phyloP scores from a whole-genome alignment of 1,284 basidiomycete genomes.

The Wolfiporia cocos region DNA sequence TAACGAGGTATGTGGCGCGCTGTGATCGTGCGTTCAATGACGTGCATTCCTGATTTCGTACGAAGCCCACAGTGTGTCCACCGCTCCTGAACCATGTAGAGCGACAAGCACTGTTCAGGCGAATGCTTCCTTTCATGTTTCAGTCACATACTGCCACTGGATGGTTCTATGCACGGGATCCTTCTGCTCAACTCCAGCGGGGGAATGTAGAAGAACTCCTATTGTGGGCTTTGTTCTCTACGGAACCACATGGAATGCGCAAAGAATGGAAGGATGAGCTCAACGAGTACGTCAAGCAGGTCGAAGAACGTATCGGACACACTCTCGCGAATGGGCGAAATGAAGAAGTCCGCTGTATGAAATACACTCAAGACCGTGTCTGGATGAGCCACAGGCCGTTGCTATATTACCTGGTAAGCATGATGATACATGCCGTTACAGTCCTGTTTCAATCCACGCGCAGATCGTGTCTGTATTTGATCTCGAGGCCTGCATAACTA shows the following conservation, averaged over 20 bases:
- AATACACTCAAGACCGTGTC: constrained; percentile 45
- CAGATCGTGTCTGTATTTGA: neutral
- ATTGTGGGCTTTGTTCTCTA: constrained; percentile 45
- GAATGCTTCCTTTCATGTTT: neutral
- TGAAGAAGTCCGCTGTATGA: constrained; percentile 31
- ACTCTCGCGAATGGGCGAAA: constrained; percentile 30
- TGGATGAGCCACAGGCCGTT: constrained; percentile 44
- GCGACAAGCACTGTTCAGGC: neutral
- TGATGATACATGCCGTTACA: neutral
- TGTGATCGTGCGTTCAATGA: no score
- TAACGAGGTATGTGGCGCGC: no score
- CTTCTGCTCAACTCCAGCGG: constrained; percentile 22
- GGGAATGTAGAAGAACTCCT: constrained; percentile 47
- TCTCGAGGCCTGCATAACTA: neutral
- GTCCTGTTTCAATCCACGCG: neutral
- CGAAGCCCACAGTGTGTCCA: no score
- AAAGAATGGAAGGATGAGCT: constrained; percentile 20
- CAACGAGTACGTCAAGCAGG: constrained; percentile 28
- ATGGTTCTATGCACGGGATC: neutral
- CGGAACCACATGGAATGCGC: constrained; percentile 8
- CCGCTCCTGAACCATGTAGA: no score
- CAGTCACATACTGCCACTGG: neutral
- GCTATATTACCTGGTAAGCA: constrained; percentile 38
- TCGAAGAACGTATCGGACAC: constrained; percentile 28
- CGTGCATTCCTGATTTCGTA: no score